Evolutionary conservation across 768 basidiomycete species (phyloP).

Genomic region (Calocera cornea): DNA sequence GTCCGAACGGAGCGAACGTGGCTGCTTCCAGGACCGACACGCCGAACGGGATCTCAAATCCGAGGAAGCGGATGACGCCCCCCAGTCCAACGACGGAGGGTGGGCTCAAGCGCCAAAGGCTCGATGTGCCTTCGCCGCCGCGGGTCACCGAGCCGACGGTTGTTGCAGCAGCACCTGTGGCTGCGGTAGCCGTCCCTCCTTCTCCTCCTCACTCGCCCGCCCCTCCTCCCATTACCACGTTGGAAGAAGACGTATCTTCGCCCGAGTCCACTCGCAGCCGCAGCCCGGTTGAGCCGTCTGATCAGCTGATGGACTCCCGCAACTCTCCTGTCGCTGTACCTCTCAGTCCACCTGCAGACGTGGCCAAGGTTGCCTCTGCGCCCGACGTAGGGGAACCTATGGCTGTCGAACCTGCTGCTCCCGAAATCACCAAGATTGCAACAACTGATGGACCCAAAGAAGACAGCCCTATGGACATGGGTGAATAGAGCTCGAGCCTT

Average conservation of each 20-base stretch:
- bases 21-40: background rate
- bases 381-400: background rate
- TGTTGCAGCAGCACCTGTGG: background rate
- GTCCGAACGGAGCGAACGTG: background rate
- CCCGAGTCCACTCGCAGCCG: slow-evolving; percentile 1
- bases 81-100: background rate
- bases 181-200: background rate
- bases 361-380: background rate
- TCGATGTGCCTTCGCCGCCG: background rate
- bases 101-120: background rate
- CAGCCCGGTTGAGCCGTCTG: background rate
- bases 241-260: background rate
- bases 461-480: slow-evolving; percentile 6
- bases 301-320: background rate
- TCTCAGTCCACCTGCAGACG: background rate
- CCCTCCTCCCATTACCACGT: background rate
- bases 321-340: background rate
- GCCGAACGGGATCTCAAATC: background rate
- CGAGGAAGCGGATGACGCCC: background rate
- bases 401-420: background rate
- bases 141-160: background rate
- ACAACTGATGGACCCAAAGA: background rate
- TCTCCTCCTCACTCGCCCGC: background rate
- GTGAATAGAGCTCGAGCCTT: background rate
- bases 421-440: background rate